Evolutionary conservation across 2,329 filamentous ascomycete genomes (phyloP).

Genomic region (Venturia oleaginea): DNA sequence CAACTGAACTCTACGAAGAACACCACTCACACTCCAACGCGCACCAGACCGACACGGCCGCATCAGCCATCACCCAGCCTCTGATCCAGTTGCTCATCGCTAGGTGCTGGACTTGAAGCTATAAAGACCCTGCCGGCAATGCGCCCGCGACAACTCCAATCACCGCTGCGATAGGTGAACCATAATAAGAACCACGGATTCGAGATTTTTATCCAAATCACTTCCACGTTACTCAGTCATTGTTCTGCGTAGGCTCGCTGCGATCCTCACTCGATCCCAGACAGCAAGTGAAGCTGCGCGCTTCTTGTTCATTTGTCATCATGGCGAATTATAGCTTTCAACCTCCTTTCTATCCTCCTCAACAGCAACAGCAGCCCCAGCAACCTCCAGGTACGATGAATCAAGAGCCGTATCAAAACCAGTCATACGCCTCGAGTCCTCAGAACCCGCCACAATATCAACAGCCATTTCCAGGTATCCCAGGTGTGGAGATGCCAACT

Average conservation of each 20-base stretch:
- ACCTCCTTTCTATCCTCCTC: not conserved
- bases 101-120: not conserved
- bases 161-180: not conserved
- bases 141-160: not conserved
- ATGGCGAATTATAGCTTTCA: not conserved
- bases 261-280: not conserved
- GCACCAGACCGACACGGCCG: not conserved
- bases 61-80: not conserved
- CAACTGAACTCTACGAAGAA: not conserved
- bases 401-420: not conserved
- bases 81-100: not conserved
- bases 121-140: not conserved
- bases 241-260: not conserved
- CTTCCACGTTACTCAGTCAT: not conserved
- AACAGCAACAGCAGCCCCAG: not conserved
- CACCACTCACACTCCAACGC: not conserved
- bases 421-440: not conserved
- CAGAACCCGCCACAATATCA: conserved; percentile 3
- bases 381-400: not conserved
- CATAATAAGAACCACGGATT: not conserved
- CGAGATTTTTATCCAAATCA: not conserved
- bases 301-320: not conserved
- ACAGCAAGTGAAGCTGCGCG: not conserved
- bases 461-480: not conserved
- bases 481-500: not conserved